These are phyloP conservation scores for Blastomyces parvus DNA, from an alignment of 2,329 filamentous ascomycete genomes.

Conservation along the genomic window DNA sequence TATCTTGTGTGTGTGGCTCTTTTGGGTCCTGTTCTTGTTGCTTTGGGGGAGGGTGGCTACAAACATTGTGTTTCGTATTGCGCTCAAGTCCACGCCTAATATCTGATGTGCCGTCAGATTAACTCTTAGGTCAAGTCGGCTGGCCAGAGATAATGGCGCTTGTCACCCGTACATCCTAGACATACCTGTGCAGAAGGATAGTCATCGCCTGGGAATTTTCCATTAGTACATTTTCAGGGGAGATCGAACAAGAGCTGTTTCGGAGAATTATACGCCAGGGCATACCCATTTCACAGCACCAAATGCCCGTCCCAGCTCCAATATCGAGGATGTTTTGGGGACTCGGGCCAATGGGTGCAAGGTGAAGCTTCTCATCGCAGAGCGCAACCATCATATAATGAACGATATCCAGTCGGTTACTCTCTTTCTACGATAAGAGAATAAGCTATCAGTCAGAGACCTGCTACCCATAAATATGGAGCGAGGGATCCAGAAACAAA, in stretches of 20 bases:
- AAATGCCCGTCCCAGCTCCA: conserved; percentile 25
- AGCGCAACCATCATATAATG: conserved; percentile 24
- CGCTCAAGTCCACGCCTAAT: conserved; percentile 8
- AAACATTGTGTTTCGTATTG: conserved; percentile 5
- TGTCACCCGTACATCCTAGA: neutral
- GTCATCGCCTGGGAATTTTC: conserved; percentile 17
- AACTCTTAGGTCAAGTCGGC: neutral
- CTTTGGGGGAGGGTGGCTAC: neutral
- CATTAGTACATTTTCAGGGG: neutral
- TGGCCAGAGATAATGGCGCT: neutral
- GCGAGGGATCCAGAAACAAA: neutral
- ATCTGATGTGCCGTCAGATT: conserved; percentile 8
- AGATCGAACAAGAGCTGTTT: neutral
- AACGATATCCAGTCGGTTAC: conserved; percentile 31
- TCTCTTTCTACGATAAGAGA: conserved; percentile 16
- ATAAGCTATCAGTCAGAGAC: neutral
- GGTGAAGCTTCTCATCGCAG: conserved; percentile 23
- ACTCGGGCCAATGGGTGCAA: conserved; percentile 20
- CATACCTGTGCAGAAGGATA: conserved; percentile 12
- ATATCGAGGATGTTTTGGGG: conserved; percentile 22
- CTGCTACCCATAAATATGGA: neutral
- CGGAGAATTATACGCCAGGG: neutral
- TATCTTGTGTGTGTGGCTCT: neutral
- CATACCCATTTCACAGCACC: conserved; percentile 25
- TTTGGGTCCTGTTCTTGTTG: neutral